Evolutionary conservation across 192 early-diverging fungal genomes (phyloP).

Genomic region (Phycomyces blakesleeanus): DNA sequence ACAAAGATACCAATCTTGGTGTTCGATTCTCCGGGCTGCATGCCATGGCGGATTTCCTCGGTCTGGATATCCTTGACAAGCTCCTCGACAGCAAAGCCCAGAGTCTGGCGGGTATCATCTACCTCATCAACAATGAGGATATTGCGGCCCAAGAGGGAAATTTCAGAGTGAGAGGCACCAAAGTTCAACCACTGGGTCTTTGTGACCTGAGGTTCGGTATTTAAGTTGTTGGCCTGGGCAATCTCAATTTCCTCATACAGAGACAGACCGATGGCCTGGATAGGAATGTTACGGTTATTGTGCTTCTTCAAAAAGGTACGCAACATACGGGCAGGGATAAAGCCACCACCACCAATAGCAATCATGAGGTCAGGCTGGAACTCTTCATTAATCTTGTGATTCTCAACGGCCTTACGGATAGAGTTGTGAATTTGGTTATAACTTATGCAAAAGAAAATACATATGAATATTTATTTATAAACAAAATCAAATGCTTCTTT

Average conservation of each 20-base stretch:
- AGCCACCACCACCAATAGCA: slow-evolving; percentile 76
- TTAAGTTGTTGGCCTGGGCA: slow-evolving; percentile 17
- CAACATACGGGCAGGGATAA: slow-evolving; percentile 71
- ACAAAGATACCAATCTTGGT: slow-evolving; percentile 73
- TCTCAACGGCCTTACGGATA: slow-evolving; percentile 55
- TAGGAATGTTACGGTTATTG: slow-evolving; percentile 70
- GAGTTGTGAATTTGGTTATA: slow-evolving; percentile 63
- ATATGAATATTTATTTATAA: too few species aligned
- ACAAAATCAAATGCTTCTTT: too few species aligned
- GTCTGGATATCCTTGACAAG: slow-evolving; percentile 62
- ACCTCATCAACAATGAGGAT: slow-evolving; percentile 81
- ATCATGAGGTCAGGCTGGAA: slow-evolving; percentile 72
- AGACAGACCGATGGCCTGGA: slow-evolving; percentile 73
- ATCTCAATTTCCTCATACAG: slow-evolving; percentile 70
- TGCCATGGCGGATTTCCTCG: slow-evolving; percentile 23
- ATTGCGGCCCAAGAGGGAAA: slow-evolving; percentile 60
- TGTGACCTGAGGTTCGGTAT: slow-evolving; percentile 55
- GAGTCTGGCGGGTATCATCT: slow-evolving; percentile 70
- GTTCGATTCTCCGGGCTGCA: slow-evolving; percentile 16
- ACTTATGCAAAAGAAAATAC: slow-evolving; percentile 9
- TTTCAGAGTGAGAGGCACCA: slow-evolving; percentile 57
- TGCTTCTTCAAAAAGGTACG: slow-evolving; percentile 70
- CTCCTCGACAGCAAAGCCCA: slow-evolving; percentile 71
- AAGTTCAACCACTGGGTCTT: slow-evolving; percentile 84
- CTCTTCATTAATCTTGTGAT: slow-evolving; percentile 52